These are phyloP conservation scores for Thecamonas trahens DNA, from an alignment of 78 protist species.

Conservation along the genomic window DNA sequence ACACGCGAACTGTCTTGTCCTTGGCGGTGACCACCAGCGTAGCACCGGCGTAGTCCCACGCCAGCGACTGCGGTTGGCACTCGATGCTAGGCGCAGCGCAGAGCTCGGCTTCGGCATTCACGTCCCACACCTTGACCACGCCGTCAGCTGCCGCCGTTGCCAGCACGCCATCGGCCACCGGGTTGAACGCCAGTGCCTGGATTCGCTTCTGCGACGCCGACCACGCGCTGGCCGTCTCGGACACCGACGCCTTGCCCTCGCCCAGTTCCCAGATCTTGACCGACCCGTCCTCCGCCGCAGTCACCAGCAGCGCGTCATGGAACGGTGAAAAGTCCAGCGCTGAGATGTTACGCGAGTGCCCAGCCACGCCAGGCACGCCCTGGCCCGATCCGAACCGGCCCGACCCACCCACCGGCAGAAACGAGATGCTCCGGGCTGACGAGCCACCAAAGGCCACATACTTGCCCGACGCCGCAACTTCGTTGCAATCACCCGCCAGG, in stretches of 20 bases:
- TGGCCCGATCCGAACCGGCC: too few species aligned
- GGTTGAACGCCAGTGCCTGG: conserved; percentile 16
- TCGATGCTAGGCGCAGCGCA: background rate
- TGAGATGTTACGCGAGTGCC: conserved; percentile 34
- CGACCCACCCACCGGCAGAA: too few species aligned
- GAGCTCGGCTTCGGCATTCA: background rate
- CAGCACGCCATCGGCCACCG: conserved; percentile 38
- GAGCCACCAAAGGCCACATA: too few species aligned
- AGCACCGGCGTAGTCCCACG: conserved; percentile 41
- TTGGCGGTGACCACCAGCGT: conserved; percentile 16
- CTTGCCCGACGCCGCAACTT: too few species aligned
- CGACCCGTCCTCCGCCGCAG: conserved; percentile 49
- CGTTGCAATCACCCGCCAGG: too few species aligned
- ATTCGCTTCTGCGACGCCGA: conserved; percentile 20
- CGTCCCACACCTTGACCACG: conserved; percentile 41
- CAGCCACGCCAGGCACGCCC: too few species aligned
- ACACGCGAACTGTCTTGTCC: conserved; percentile 34
- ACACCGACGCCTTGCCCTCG: conserved; percentile 35
- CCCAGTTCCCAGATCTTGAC: conserved; percentile 34
- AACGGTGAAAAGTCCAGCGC: conserved; percentile 56
- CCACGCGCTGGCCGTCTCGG: conserved; percentile 4
- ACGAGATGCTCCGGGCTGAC: too few species aligned
- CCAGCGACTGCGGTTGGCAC: conserved; percentile 9
- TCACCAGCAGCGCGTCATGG: conserved; percentile 30
- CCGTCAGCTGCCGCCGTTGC: conserved; percentile 27